Evolutionary conservation across 805 yeast genomes (phyloP), one percentile per base, ranked within the genome.

Genomic region (Brettanomyces naardenensis): DNA sequence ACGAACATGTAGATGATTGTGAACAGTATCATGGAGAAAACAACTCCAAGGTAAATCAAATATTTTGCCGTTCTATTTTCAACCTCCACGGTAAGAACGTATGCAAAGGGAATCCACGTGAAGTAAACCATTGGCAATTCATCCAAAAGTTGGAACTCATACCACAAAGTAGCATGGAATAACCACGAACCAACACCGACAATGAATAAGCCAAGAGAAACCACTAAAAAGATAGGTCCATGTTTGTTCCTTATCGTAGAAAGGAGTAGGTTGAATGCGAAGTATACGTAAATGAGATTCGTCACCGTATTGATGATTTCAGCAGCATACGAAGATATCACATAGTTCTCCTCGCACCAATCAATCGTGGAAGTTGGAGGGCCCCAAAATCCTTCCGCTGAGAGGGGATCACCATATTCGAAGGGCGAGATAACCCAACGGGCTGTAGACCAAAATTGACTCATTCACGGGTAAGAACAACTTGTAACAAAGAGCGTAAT

Each of bases 71-170:
- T 4, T 13, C 20, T 40, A n/a, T 41, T 20, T 5, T 37, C 31
- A 26, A 43, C 19, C 20, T 51, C 58, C 20, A 54, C 41, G 6
- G 55, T 44, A 32, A 52, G 49, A 18, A 57, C 50, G 40, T 57
- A 57, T 3, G 58, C 59, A 45, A 87, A 78, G 1, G 97, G 96
- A 18, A 89, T 78, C 49, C 95, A 86, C 2, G 96, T 89, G 31
- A 95, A 95, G 61, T 89, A 89, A 46, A 89, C 83, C 97, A 89
- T 89, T 28, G 97, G 97, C 52, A 89, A 67, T 56, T 89, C 97
- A 61, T 89, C 97, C 49, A 89, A 63, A 39, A 89, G 61, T 61
- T 89, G 97, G 63, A 72, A 90, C 53, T 81, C 84, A 59, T 88
- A 89, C 48, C 74, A 68, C 48, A 89, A 65, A 5, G 97, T 88